Conservation (phyloP, 306 rosid species). For the Dryas drummondii region DNA sequence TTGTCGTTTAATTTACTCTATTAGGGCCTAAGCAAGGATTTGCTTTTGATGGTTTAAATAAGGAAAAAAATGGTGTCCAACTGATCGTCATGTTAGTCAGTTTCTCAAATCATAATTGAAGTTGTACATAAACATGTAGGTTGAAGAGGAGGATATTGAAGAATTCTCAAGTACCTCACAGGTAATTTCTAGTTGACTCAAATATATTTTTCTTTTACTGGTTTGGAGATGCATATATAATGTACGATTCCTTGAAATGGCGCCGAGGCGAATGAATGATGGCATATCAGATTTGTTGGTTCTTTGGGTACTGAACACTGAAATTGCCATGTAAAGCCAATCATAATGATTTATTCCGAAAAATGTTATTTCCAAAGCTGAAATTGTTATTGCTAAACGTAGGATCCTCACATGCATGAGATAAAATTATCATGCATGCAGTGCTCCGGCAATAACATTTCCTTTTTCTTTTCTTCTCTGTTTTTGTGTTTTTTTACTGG, state of each 20-base stretch:
- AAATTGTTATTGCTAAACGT: background rate
- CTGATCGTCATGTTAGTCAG: background rate
- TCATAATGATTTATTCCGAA: background rate
- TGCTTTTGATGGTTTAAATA: background rate
- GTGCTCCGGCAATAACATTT: background rate
- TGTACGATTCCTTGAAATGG: background rate
- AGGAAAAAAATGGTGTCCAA: background rate
- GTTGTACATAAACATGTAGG: constrained; percentile 26
- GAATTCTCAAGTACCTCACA: constrained; percentile 44
- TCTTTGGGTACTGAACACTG: background rate
- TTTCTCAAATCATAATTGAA: background rate
- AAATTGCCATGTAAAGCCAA: background rate
- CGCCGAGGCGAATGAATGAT: background rate
- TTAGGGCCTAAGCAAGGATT: too few species aligned
- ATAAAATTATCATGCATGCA: background rate
- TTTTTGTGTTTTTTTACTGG: background rate
- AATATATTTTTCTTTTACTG: background rate
- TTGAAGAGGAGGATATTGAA: constrained; percentile 43
- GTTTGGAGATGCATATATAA: background rate
- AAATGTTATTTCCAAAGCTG: too few species aligned
- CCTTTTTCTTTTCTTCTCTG: background rate
- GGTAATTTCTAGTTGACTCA: constrained; percentile 19
- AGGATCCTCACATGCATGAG: background rate
- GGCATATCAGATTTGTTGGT: background rate
- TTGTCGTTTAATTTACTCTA: too few species aligned